Base-by-base conservation (phyloP, 1,284 basidiomycete species). In the Dichomitus squalens region DNA sequence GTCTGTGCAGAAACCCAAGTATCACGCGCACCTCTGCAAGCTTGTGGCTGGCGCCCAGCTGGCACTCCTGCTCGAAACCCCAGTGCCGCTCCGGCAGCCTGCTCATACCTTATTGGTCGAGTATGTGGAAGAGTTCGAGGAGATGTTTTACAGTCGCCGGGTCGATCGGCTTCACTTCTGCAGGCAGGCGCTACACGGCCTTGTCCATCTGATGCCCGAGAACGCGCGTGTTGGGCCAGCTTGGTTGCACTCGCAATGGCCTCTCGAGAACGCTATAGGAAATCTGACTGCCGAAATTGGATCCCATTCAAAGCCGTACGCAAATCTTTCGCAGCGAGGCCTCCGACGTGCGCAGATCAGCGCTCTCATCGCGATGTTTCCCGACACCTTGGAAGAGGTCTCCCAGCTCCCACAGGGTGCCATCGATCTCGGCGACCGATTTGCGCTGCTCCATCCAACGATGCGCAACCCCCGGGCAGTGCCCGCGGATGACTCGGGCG, bases 221-320 rank as follows among this genome's bases (percentile, higher is more conserved):
- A 53, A 50, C 0, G 1, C 43, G n/a, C 62, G 64, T 4, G 23
- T 64, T 2, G 68, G 71, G 0, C 68, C 54, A 58, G n/a, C n/a
- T n/a, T n/a, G n/a, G n/a, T n/a, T n/a, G n/a, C n/a, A n/a, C n/a
- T n/a, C n/a, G n/a, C n/a, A n/a, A 47, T 70, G 64, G 59, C 59
- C 65, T 0, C 59, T 71, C 44, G 70, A 72, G 55, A 57, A 61
- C 1, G 55, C 49, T 1, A 72, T 72, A 11, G 69, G 70, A 1
- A 60, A 66, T 35, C 56, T 73, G 18, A 62, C 58, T 0, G 49
- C 53, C 0, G 65, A 71, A 46, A 61, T 72, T 4, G 51, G 57
- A 1, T 66, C 67, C 35, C 67, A 57, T 7, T 64, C 57, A 4
- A 67, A 66, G 18, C 61, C 64, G 7, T 72, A 58, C 25, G 58